These are phyloP conservation scores for Paraphoma sp. DNA, from an alignment of 2,329 filamentous ascomycete genomes.

Conservation along the genomic window DNA sequence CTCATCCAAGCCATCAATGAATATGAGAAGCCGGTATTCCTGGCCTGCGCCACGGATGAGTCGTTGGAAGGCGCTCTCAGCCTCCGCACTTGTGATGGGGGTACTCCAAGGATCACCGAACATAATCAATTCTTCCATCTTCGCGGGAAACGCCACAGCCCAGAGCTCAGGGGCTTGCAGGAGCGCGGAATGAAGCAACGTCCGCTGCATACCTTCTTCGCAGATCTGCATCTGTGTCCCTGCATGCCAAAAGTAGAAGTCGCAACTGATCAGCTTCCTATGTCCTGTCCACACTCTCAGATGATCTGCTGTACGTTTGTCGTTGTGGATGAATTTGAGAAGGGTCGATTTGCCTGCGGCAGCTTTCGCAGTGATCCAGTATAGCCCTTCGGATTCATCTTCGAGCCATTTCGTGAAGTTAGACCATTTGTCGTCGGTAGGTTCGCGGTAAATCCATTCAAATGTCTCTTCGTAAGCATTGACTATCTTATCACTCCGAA, in stretches of 20 bases:
- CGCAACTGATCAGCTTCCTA: neutral
- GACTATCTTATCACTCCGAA: conserved; percentile 3
- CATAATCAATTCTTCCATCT: neutral
- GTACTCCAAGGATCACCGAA: neutral
- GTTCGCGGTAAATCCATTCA: conserved; percentile 8
- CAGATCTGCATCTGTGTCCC: conserved; percentile 7
- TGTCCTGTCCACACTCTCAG: neutral
- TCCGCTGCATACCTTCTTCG: neutral
- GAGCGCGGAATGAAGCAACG: neutral
- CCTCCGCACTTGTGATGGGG: neutral
- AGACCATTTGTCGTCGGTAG: conserved; percentile 1
- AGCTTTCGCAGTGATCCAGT: conserved; percentile 53
- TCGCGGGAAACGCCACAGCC: neutral
- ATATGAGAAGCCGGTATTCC: neutral
- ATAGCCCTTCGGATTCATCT: conserved; percentile 8
- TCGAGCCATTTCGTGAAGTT: conserved; percentile 15
- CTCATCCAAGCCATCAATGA: conserved; percentile 2
- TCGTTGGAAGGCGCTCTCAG: neutral
- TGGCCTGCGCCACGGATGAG: neutral
- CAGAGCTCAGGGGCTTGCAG: conserved; percentile 1
- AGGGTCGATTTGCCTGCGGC: conserved; percentile 57
- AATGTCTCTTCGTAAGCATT: conserved; percentile 9
- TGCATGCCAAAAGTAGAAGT: conserved; percentile 10
- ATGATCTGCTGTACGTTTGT: neutral
- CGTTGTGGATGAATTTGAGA: conserved; percentile 39